phyloP scores from a whole-genome alignment of 176 grass and related monocot genomes.

The Musa schizocarpa region DNA sequence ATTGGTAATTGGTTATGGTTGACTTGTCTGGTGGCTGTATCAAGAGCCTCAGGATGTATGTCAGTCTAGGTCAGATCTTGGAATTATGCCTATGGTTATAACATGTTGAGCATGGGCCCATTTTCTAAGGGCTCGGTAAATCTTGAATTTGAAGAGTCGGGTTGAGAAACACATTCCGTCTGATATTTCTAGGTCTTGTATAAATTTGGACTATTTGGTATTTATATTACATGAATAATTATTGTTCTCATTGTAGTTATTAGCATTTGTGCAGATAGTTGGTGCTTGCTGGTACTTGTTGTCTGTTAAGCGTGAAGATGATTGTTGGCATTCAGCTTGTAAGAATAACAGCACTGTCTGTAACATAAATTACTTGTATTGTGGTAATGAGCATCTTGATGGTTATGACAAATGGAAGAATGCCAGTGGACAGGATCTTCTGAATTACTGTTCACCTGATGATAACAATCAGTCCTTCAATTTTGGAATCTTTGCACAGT shows the following conservation, averaged over 20 bases:
- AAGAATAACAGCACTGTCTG: background rate
- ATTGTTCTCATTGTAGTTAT: slow-evolving; percentile 10
- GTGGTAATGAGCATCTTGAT: slow-evolving; percentile 17
- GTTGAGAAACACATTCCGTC: too few species aligned
- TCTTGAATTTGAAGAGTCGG: too few species aligned
- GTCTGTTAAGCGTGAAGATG: slow-evolving; percentile 48
- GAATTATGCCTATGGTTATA: too few species aligned
- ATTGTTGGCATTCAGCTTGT: slow-evolving; percentile 62
- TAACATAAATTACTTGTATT: slow-evolving; percentile 44
- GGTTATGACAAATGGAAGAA: slow-evolving; percentile 35
- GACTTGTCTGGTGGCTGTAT: too few species aligned
- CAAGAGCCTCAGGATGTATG: too few species aligned
- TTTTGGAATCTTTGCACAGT: slow-evolving; percentile 67
- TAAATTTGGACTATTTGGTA: too few species aligned
- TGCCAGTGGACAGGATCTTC: slow-evolving; percentile 2
- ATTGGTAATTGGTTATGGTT: too few species aligned
- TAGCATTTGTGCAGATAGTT: slow-evolving; percentile 51
- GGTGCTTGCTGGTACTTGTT: slow-evolving; percentile 88
- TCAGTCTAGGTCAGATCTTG: too few species aligned
- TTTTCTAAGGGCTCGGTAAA: too few species aligned
- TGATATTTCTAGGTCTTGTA: too few species aligned
- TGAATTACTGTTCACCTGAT: slow-evolving; percentile 12
- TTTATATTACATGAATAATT: background rate
- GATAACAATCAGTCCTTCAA: slow-evolving; percentile 1
- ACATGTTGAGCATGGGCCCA: too few species aligned